Evolutionary conservation across 257 asterid genomes (phyloP).

Genomic region (Plantago elongata): DNA sequence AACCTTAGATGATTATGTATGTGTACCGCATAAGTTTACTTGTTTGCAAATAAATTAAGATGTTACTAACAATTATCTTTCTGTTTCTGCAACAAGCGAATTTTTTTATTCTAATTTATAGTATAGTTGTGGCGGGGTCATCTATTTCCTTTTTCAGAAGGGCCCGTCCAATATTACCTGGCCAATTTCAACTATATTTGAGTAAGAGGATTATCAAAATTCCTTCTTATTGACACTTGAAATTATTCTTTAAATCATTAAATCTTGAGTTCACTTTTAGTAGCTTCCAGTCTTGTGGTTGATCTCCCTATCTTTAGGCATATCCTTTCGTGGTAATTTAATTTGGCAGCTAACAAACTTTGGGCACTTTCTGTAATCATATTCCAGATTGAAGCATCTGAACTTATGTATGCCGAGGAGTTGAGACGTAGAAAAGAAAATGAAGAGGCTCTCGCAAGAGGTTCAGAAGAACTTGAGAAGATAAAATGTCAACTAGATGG

Average conservation of each 20-base stretch:
- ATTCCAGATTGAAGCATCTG: constrained; percentile 57
- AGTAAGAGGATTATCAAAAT: not conserved
- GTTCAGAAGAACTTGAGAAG: constrained; percentile 49
- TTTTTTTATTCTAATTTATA: not conserved
- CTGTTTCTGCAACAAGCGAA: not conserved
- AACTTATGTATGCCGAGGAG: constrained; percentile 51
- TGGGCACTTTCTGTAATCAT: not conserved
- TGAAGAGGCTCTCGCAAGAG: constrained; percentile 60
- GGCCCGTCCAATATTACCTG: not conserved
- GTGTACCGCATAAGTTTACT: not conserved
- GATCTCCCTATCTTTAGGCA: constrained; percentile 3
- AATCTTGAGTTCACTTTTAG: not conserved
- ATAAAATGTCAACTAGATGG: constrained; percentile 42
- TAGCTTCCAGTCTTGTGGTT: not conserved
- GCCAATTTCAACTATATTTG: not conserved
- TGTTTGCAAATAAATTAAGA: not conserved
- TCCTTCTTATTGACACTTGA: not conserved
- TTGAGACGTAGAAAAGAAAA: constrained; percentile 49
- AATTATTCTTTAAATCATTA: not conserved
- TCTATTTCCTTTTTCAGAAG: not conserved
- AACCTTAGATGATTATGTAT: not conserved
- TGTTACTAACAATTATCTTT: not conserved
- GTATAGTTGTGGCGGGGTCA: not conserved
- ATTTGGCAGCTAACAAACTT: constrained; percentile 15
- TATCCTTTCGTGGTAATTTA: not conserved